phyloP scores from a whole-genome alignment of 2,329 filamentous ascomycete species.

The Trichoderma atrobrunneum region DNA sequence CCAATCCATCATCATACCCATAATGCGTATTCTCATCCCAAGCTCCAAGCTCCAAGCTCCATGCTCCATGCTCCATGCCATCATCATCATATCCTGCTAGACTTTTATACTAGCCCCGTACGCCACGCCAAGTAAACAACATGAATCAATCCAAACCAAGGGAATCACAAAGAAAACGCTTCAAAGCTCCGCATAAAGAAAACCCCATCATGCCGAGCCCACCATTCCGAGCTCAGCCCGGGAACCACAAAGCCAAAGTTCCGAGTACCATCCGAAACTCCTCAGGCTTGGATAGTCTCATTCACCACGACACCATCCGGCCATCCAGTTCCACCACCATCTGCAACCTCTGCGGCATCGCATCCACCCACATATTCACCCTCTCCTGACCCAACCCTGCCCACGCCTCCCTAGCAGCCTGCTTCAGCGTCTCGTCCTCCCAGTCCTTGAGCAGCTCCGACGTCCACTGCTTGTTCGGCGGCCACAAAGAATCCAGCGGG shows the following conservation, averaged over 20 bases:
- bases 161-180: background rate
- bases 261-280: background rate
- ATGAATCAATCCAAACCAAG: background rate
- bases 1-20: background rate
- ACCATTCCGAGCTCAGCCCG: background rate
- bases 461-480: slow-evolving; percentile 35
- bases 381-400: slow-evolving; percentile 30
- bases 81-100: background rate
- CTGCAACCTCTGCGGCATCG: slow-evolving; percentile 36
- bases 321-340: slow-evolving; percentile 34
- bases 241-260: background rate
- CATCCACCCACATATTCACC: slow-evolving; percentile 38
- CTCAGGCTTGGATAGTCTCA: background rate
- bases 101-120: background rate
- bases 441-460: slow-evolving; percentile 29
- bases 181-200: background rate
- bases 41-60: background rate
- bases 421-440: slow-evolving; percentile 34
- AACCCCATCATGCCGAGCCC: background rate
- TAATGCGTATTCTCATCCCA: background rate
- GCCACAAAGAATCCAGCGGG: slow-evolving; percentile 38
- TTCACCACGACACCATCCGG: slow-evolving; percentile 35
- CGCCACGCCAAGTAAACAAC: background rate
- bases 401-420: slow-evolving; percentile 34
- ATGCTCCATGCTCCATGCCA: background rate